Base-by-base conservation (phyloP, 2,329 filamentous ascomycete genomes). In the Botrytis paeoniae region DNA sequence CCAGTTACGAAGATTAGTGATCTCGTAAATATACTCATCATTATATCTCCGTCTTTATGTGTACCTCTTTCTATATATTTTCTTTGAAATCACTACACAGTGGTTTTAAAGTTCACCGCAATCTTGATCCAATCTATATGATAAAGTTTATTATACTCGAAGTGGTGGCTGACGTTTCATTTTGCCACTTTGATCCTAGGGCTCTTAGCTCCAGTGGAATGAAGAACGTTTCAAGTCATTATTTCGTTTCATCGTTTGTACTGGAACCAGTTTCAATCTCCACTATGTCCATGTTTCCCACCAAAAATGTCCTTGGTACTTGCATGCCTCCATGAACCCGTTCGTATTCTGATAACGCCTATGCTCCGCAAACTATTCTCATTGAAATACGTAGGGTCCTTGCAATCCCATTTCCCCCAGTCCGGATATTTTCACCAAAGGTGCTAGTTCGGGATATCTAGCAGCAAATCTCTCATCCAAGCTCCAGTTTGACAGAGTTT, bases 361-460 rank as follows among this genome's bases (percentile, higher is more conserved):
- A 39, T 54, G 22, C 20, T 45, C 54, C 37, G 22, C 37, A 29
- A 29, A 37, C 9, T 61, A 37, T 61, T 69, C 29, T 60, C 6
- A 39, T 61, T 61, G 16, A 22, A 61, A 35, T 41, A 43, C 51
- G 37, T 62, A 57, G 22, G 29, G 32, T 41, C 59, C 70, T 62
- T 43, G 39, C 41, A 39, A 35, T 18, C 54, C 54, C 20, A 41
- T 22, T 18, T 64, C 32, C 45, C 63, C 41, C n/a, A 16, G 7
- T 41, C 54, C 57, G 7, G 59, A 70, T 29, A 70, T 70, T 35
- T 29, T 69, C 1, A 43, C 71, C 57, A 65, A 43, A 45, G 73
- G 74, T 45, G 69, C 74, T 59, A 80, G 63, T 71, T 80, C 78
- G 20, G 78, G 78, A 72, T 79, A 79, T 59, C 75, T 72, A 39